A percentile compares a stretch with the other conserved stretches of the same genome.
These are phyloP conservation scores for Pyrenophora seminiperda DNA, from an alignment of 2,329 filamentous ascomycete species.

Conservation along the genomic window DNA sequence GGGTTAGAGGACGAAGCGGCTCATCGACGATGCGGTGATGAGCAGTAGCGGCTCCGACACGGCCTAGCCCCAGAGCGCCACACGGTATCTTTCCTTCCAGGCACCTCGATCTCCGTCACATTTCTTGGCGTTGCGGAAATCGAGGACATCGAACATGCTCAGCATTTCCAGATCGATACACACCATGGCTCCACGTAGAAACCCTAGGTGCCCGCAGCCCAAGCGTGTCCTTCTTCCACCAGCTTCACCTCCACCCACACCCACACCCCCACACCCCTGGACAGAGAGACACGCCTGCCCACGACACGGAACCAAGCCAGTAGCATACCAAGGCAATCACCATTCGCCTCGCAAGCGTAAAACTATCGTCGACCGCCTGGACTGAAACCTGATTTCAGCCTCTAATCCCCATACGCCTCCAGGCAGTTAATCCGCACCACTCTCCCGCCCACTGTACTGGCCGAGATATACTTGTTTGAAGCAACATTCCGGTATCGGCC, in stretches of 20 bases:
- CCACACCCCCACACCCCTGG: background rate
- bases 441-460: background rate
- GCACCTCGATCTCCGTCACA: conserved; percentile 20
- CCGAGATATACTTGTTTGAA: conserved; percentile 1
- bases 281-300: too few species aligned
- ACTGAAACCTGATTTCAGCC: background rate
- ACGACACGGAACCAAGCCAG: too few species aligned
- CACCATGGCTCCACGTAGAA: conserved; percentile 20
- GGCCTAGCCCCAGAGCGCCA: conserved; percentile 16
- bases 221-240: background rate
- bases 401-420: background rate
- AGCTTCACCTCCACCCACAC: background rate
- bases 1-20: conserved; percentile 9
- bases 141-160: conserved; percentile 20
- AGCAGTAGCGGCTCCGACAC: conserved; percentile 3
- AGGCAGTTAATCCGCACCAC: background rate
- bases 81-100: conserved; percentile 3
- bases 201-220: background rate
- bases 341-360: background rate
- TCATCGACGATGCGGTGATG: conserved; percentile 29
- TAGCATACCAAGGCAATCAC: background rate
- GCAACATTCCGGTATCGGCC: background rate
- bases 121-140: conserved; percentile 25
- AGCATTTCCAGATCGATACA: conserved; percentile 15
- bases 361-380: background rate